phyloP scores from a whole-genome alignment of 805 yeast genomes.

The Lipomyces spencermartinsiae region DNA sequence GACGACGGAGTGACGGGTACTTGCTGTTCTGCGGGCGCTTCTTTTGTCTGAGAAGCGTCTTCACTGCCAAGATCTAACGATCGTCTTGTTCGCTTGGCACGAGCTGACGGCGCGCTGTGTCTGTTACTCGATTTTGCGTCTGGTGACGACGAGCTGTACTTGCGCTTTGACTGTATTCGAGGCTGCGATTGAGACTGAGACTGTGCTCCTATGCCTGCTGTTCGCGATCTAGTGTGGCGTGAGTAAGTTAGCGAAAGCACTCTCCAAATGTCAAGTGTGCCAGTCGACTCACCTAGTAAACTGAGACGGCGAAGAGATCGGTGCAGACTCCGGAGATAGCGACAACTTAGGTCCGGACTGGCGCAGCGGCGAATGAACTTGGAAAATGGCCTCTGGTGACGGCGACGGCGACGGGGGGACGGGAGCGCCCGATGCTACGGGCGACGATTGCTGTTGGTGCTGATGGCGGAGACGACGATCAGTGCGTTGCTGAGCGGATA shows the following conservation, averaged over 20 bases:
- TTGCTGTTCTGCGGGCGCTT: background rate
- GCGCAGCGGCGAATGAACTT: background rate
- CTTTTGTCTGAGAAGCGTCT: background rate
- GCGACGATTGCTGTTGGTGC: slow-evolving; percentile 5
- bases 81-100: slow-evolving; percentile 18
- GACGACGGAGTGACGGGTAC: background rate
- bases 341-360: background rate
- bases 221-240: slow-evolving; percentile 13
- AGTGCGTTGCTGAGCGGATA: slow-evolving; percentile 15
- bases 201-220: slow-evolving; percentile 13
- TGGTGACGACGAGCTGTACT: slow-evolving; percentile 13
- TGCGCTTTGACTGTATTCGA: slow-evolving; percentile 18
- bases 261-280: no score
- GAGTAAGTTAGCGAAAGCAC: background rate
- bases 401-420: slow-evolving; percentile 4
- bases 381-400: slow-evolving; percentile 10
- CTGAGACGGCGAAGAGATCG: slow-evolving; percentile 16
- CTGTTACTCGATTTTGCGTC: slow-evolving; percentile 3
- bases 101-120: background rate
- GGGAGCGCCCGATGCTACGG: slow-evolving; percentile 2
- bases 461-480: slow-evolving; percentile 22
- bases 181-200: slow-evolving; percentile 7
- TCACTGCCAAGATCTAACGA: slow-evolving; percentile 5
- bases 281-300: slow-evolving; percentile 18
- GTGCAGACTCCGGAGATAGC: background rate